These are phyloP conservation scores for Rosa multiflora DNA, from an alignment of 306 rosid species.

Conservation along the genomic window DNA sequence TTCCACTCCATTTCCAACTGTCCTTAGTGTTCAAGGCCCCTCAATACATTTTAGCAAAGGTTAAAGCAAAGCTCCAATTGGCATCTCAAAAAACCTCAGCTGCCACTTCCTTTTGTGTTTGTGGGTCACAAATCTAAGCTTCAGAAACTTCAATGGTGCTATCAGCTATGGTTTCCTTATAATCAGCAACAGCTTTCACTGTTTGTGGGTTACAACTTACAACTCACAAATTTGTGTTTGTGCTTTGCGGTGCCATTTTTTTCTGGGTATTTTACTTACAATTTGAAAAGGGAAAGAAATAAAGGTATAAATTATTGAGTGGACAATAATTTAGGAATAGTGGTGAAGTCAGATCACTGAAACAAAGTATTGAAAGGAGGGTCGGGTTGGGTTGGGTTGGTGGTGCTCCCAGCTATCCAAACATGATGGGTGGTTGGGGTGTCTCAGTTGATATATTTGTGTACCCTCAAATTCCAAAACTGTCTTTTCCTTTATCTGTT, in stretches of 20 bases:
- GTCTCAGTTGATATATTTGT: constrained; percentile 38
- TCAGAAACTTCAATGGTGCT: neutral
- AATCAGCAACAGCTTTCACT: constrained; percentile 9
- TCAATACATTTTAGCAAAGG: constrained; percentile 4
- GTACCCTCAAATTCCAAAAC: constrained; percentile 48
- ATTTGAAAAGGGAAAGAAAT: neutral
- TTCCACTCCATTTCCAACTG: constrained; percentile 68
- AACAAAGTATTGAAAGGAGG: neutral
- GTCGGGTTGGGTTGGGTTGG: constrained; percentile 23
- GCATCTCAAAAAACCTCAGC: constrained; percentile 1
- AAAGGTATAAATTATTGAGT: neutral
- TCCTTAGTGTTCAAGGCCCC: constrained; percentile 22
- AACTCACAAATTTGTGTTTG: neutral
- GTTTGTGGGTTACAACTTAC: neutral
- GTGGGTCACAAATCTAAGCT: neutral
- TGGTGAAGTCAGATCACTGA: constrained; percentile 24
- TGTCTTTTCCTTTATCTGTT: constrained; percentile 38
- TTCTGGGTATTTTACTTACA: neutral
- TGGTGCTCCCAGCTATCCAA: constrained; percentile 60
- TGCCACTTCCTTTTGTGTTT: constrained; percentile 5
- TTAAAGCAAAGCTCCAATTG: constrained; percentile 28
- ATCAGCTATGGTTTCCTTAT: constrained; percentile 6
- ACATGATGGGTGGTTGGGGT: constrained; percentile 96
- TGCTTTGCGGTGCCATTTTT: neutral
- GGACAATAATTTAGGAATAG: neutral